Evolutionary conservation across 2,329 filamentous ascomycete species (phyloP).

Genomic region (Amylocarpus encephaloides): DNA sequence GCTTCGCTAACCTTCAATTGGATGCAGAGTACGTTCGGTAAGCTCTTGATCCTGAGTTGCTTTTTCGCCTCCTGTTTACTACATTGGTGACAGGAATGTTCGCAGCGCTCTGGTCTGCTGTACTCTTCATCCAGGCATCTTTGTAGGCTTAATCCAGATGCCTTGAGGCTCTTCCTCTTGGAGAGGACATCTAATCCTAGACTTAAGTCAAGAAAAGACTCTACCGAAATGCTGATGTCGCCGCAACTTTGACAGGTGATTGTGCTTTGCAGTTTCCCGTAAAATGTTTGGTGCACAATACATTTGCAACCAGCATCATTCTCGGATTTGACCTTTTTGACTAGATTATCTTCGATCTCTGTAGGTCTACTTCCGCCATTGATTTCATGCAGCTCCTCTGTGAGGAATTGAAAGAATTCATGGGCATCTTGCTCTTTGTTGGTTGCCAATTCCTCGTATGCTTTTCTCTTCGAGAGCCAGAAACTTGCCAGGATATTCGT

Average conservation of each 20-base stretch:
- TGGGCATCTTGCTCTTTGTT: conserved; percentile 96
- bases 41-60: conserved; percentile 73
- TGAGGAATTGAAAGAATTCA: conserved; percentile 93
- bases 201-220: conserved; percentile 87
- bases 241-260: conserved; percentile 86
- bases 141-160: conserved; percentile 50
- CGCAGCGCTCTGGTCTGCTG: conserved; percentile 78
- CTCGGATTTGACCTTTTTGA: conserved; percentile 22
- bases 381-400: conserved; percentile 82
- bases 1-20: conserved; percentile 69
- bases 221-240: conserved; percentile 73
- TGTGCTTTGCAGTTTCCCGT: conserved; percentile 82
- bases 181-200: conserved; percentile 72
- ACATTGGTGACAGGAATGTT: conserved; percentile 81
- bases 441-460: conserved; percentile 70
- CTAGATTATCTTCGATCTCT: conserved; percentile 18
- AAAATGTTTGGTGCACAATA: conserved; percentile 91
- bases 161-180: conserved; percentile 52
- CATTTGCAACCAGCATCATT: conserved; percentile 58
- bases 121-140: conserved; percentile 82
- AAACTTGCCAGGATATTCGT: conserved; percentile 83
- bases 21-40: conserved; percentile 85
- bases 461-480: conserved; percentile 76
- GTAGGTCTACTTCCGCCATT: conserved; percentile 51
- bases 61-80: conserved; percentile 74